Evolutionary conservation across 176 grass and related monocot genomes (phyloP).

Genomic region (Urochloa ruziziensis): DNA sequence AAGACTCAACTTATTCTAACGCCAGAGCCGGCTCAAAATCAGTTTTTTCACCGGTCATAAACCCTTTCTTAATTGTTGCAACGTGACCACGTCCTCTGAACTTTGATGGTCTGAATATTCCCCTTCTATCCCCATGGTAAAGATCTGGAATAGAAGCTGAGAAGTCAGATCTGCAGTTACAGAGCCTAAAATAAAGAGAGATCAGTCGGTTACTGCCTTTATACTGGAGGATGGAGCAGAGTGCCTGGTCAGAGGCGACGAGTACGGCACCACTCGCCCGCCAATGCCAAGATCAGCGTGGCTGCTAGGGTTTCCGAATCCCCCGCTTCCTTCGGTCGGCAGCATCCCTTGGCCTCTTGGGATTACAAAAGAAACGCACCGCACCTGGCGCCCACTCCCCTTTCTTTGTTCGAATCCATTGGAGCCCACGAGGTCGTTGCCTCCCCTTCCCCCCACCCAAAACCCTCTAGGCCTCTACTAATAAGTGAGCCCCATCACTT

Average conservation of each 20-base stretch:
- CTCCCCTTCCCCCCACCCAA: slow-evolving; percentile 22
- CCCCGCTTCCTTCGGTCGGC: slow-evolving; percentile 41
- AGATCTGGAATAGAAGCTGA: slow-evolving; percentile 49
- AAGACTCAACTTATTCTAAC: not conserved
- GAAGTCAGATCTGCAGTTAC: slow-evolving; percentile 48
- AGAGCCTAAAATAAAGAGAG: slow-evolving; percentile 3
- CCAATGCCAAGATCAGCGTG: not conserved
- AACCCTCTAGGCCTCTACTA: slow-evolving; percentile 24
- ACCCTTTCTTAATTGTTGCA: slow-evolving; percentile 26
- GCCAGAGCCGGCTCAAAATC: not conserved
- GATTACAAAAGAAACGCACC: slow-evolving; percentile 47
- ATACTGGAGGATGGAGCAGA: not conserved
- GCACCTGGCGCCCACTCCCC: slow-evolving; percentile 26
- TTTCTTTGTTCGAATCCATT: slow-evolving; percentile 55
- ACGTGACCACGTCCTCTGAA: not conserved
- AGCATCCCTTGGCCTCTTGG: slow-evolving; percentile 34
- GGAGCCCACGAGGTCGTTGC: slow-evolving; percentile 53
- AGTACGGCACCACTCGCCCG: not conserved
- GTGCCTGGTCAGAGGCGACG: slow-evolving; percentile 1
- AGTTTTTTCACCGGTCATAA: not conserved
- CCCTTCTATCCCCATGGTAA: slow-evolving; percentile 31
- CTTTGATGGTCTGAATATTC: slow-evolving; percentile 34
- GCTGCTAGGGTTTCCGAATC: slow-evolving; percentile 32
- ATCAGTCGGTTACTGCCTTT: not conserved
- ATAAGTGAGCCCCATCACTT: slow-evolving; percentile 1